These are phyloP conservation scores for Podosphaera aphanis DNA, from an alignment of 2,329 filamentous ascomycete species.

Conservation along the genomic window DNA sequence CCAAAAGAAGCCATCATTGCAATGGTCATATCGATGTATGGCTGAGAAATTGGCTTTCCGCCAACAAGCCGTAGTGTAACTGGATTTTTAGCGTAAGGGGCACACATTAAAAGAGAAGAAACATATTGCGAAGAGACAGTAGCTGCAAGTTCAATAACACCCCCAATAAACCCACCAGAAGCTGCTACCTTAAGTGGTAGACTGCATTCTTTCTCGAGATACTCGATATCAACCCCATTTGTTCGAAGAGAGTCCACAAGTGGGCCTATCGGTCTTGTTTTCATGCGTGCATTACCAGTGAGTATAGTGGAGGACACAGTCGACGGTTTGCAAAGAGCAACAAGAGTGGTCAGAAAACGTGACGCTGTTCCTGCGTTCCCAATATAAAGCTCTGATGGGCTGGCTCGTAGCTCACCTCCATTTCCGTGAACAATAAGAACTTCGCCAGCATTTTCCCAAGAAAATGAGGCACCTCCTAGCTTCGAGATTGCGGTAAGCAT, in stretches of 20 bases:
- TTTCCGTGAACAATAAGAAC: conserved; percentile 74
- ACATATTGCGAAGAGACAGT: conserved; percentile 99
- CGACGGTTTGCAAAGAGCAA: conserved; percentile 53
- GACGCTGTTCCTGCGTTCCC: conserved; percentile 94
- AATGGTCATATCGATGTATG: conserved; percentile 97
- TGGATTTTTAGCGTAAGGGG: conserved; percentile 83
- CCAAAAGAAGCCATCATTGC: conserved; percentile 94
- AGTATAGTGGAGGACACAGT: conserved; percentile 47
- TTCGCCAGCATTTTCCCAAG: conserved; percentile 88
- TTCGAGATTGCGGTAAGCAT: conserved; percentile 84
- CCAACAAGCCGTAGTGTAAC: conserved; percentile 78
- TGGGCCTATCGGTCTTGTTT: conserved; percentile 77
- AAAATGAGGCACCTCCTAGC: conserved; percentile 67
- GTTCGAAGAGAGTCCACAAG: conserved; percentile 70
- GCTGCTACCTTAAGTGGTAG: conserved; percentile 67
- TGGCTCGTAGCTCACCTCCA: conserved; percentile 64
- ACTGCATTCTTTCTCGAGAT: conserved; percentile 62
- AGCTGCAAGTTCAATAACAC: conserved; percentile 73
- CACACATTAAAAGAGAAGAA: conserved; percentile 87
- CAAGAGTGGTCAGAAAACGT: conserved; percentile 79
- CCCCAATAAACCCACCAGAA: conserved; percentile 61
- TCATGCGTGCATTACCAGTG: conserved; percentile 91
- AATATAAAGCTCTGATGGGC: conserved; percentile 57
- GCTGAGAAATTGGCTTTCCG: conserved; percentile 91
- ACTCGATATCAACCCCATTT: conserved; percentile 74